Percentiles rank a stretch among this genome's conserved stretches.
Conservation (phyloP, 108 stramenopile species). For the Pseudonitzschia multistriata region DNA sequence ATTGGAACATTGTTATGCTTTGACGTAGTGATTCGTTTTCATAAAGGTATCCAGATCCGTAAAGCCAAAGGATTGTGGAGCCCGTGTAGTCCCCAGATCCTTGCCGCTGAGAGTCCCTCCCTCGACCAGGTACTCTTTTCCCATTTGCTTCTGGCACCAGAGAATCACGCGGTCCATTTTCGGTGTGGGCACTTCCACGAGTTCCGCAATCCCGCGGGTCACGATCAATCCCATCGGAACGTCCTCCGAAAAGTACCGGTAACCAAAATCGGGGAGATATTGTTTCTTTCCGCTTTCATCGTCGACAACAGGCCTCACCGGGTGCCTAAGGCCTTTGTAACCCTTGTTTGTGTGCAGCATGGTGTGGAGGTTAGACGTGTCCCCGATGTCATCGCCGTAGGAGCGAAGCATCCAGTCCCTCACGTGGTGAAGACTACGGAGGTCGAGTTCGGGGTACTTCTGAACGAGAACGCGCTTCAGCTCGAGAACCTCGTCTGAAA, state of each 20-base stretch:
- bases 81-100: conserved; percentile 38
- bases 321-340: conserved; percentile 53
- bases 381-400: conserved; percentile 56
- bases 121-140: conserved; percentile 52
- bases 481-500: conserved; percentile 50
- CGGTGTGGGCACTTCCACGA: conserved; percentile 53
- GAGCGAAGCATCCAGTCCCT: conserved; percentile 49
- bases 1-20: background rate
- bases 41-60: conserved; percentile 52
- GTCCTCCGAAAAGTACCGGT: conserved; percentile 64
- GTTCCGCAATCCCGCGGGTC: conserved; percentile 53
- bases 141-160: conserved; percentile 55
- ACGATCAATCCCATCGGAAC: conserved; percentile 57
- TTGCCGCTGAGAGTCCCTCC: conserved; percentile 29
- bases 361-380: conserved; percentile 51
- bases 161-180: conserved; percentile 54
- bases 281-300: conserved; percentile 23
- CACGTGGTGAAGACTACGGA: conserved; percentile 42
- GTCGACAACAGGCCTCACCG: conserved; percentile 36
- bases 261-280: conserved; percentile 56
- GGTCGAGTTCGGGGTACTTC: conserved; percentile 38
- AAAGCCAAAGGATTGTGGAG: conserved; percentile 50
- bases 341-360: conserved; percentile 56
- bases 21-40: conserved; percentile 36
- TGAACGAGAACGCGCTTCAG: conserved; percentile 23